Evolutionary conservation across 2,329 filamentous ascomycete species (phyloP), one percentile per base, ranked within the genome.

Genomic region (Leptographium lundbergii): DNA sequence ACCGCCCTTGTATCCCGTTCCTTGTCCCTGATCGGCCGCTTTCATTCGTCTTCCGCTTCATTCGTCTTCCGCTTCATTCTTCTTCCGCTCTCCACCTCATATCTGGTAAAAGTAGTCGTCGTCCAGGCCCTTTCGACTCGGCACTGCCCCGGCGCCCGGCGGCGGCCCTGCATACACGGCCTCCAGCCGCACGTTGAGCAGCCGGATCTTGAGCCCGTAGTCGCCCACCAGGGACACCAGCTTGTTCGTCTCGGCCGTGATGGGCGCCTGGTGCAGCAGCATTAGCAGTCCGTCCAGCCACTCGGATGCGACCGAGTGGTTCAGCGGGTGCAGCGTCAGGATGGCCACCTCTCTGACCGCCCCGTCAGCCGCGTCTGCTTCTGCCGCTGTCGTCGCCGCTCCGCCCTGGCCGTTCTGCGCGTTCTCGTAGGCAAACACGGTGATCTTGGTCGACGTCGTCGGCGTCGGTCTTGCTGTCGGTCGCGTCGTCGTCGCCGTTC

Each of bases 271-370:
- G 68, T 95, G 91, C 27, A 99, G 79, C 58, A 99, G 78, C 91
- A 99, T 95, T 59, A 97, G 79, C 63, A 99, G 75, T 1, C 94
- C 94, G 70, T 99, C 94, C 6, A 99, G 79, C 94, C 94, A 99
- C 73, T 99, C 94, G 0, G 91, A 95, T 11, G 94, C 94, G 54
- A 94, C 75, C 63, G 84, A 89, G 69, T 94, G 87, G 60, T 84
- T 88, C 61, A 84, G 76, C 6, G 92, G 91, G 70, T 90, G 85
- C 57, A 99, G 78, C n/a, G 86, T 89, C 58, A 99, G 77, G 25
- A 97, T 80, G 1, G 88, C 79, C 56, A 83, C 77, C 70, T 97
- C 94, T 19, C 29, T 19, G 29, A 29, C 22, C 25, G 29, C 19
- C 22, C 2, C 39, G 24, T 13, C 42, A 1, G 42, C 17, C 39